Evolutionary conservation across 139 green algal species (phyloP).

Genomic region (Auxenochlorella protothecoides): DNA sequence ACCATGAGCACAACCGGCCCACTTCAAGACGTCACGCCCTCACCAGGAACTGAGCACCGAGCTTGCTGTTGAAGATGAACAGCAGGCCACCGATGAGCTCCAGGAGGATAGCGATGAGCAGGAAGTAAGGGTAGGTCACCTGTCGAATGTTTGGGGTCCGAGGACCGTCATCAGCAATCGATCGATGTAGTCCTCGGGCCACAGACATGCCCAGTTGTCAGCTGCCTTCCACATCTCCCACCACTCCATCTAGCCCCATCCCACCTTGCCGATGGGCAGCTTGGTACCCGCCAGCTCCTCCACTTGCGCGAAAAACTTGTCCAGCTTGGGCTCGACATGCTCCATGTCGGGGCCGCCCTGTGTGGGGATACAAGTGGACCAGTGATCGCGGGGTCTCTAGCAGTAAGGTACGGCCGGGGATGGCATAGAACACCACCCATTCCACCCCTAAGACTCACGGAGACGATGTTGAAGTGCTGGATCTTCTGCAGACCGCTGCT

Average conservation of each 20-base stretch:
- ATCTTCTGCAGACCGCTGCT: neutral
- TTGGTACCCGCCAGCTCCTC: no score
- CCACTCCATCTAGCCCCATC: no score
- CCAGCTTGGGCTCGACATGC: neutral
- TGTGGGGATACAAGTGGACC: neutral
- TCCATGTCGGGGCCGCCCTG: neutral
- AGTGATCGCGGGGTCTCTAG: neutral
- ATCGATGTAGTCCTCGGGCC: no score
- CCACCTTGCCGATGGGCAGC: no score
- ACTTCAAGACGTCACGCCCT: neutral
- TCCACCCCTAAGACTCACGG: neutral
- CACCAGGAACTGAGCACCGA: neutral
- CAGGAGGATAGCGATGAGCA: neutral
- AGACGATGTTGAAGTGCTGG: neutral
- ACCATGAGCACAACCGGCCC: neutral
- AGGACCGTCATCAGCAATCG: no score
- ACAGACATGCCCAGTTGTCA: no score
- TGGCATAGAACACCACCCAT: neutral
- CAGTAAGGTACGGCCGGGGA: neutral
- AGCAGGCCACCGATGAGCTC: neutral
- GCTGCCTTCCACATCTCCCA: no score
- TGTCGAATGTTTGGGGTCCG: neutral
- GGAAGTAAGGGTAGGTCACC: neutral
- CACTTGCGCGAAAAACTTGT: neutral
- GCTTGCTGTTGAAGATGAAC: neutral